Evolutionary conservation across 2,329 filamentous ascomycete genomes (phyloP).

Genomic region (Nigrospora oryzae): DNA sequence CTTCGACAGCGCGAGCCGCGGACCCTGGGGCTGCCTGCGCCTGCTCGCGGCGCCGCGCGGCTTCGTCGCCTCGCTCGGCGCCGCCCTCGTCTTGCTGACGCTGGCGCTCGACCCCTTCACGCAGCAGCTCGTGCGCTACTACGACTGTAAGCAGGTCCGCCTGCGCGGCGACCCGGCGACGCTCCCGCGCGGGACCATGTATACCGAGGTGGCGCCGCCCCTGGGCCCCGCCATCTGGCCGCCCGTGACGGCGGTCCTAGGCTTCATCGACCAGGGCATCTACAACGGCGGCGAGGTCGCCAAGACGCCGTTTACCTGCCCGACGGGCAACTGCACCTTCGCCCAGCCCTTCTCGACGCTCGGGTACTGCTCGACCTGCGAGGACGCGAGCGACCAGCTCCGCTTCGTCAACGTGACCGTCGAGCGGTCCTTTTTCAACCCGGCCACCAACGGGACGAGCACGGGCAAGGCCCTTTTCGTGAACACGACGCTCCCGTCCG

Average conservation of each 20-base stretch:
- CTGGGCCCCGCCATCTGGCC: background rate
- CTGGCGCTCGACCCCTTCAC: constrained; percentile 1
- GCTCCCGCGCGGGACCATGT: background rate
- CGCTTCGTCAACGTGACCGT: background rate
- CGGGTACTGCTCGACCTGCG: background rate
- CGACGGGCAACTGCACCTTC: background rate
- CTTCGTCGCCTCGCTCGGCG: background rate
- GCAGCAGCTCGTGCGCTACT: background rate
- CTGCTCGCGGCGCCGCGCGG: background rate
- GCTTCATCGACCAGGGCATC: background rate
- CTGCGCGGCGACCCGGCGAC: background rate
- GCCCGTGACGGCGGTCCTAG: background rate
- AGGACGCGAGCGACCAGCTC: background rate
- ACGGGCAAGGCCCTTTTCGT: background rate
- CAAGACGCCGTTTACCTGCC: background rate
- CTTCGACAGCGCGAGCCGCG: constrained; percentile 1
- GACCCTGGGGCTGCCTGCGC: background rate
- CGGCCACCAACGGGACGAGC: no score
- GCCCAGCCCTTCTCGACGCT: background rate
- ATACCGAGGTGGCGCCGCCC: background rate
- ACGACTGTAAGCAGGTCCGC: background rate
- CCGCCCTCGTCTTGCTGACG: background rate
- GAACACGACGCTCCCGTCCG: background rate
- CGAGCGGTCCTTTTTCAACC: no score
- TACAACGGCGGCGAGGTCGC: background rate